Base-by-base conservation (phyloP, 768 basidiomycete species). In the Hirschioporus abietinus region DNA sequence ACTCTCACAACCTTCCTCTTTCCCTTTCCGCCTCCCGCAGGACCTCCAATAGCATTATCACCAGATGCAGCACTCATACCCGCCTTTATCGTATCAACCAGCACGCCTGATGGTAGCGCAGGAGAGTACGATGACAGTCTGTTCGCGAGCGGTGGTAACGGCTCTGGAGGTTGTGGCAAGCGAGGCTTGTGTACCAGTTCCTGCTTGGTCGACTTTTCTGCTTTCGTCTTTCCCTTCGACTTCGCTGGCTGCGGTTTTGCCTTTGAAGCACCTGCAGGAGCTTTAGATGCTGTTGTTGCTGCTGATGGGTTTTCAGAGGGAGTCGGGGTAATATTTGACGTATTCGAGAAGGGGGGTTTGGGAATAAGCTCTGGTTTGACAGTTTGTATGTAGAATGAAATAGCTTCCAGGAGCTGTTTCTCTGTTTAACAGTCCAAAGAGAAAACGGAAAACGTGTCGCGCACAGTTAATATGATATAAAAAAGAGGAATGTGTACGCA, bases 81-180 rank as follows among this genome's bases (percentile, higher is more conserved):
- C 0, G 93, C 91, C 76, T 94, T 95, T 52, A 95, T 84, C 0
- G 92, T 86, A 52, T 94, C 90, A 36, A 96, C 81, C 35, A 95
- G 83, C 59, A 94, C 85, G 7, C 93, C 93, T 0, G 88, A 83
- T 36, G 89, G 85, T 9, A 93, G 78, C 9, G 89, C 85, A 8
- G 93, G 94, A 1, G 91, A 92, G 72, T 93, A 93, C 1, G 88
- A 82, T 8, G 92, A 93, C 23, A 94, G 81, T 36, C 95, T 85
- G 70, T 81, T 87, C 18, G 89, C 83, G 25, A 96, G 79, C 20
- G 88, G 81, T 0, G 92, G 93, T 60, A 85, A 81, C 20, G 92
- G 92, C 68, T 86, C 83, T 65, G 95, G 94, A 9, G 95, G 91
- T 0, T 83, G 79, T 12, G 94, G 92, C 15, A 90, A 77, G 67